A percentile compares a stretch with the other conserved stretches of the same genome.
These are phyloP conservation scores for Vanrija pseudolonga DNA, from an alignment of 1,284 basidiomycete species.

Conservation along the genomic window DNA sequence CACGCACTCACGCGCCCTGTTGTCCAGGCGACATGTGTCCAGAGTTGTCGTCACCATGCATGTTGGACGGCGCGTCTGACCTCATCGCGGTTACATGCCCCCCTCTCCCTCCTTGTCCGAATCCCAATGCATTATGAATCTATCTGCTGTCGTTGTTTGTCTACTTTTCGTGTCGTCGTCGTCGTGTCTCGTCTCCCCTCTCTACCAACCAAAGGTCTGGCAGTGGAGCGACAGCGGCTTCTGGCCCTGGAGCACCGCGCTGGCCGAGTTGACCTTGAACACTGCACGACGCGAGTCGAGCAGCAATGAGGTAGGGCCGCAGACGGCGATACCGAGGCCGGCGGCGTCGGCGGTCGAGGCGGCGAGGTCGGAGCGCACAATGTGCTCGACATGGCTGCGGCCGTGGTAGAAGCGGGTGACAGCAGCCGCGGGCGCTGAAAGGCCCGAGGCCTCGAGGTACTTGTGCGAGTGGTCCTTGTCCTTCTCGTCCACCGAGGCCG, in stretches of 20 bases:
- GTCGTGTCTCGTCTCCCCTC: too few relatives aligned
- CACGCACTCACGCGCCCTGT: too few relatives aligned
- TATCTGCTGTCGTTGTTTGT: too few relatives aligned
- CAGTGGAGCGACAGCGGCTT: conserved; percentile 17
- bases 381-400: conserved; percentile 1
- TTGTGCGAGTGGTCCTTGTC: neutral
- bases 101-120: too few relatives aligned
- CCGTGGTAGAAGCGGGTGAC: neutral
- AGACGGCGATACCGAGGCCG: conserved; percentile 14
- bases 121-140: too few relatives aligned
- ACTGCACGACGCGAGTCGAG: conserved; percentile 15
- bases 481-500: neutral
- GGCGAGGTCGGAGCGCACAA: neutral
- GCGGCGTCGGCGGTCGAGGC: neutral
- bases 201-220: conserved; percentile 23
- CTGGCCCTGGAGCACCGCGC: conserved; percentile 17
- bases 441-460: neutral
- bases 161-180: too few relatives aligned
- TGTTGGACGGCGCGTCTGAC: too few relatives aligned
- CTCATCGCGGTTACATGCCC: too few relatives aligned
- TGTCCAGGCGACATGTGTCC: too few relatives aligned
- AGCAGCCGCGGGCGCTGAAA: neutral
- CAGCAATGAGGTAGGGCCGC: conserved; percentile 19
- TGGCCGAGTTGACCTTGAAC: conserved; percentile 11
- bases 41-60: too few relatives aligned